phyloP scores from a whole-genome alignment of 495 filamentous ascomycete genomes.

The Xylaria bambusicola region DNA sequence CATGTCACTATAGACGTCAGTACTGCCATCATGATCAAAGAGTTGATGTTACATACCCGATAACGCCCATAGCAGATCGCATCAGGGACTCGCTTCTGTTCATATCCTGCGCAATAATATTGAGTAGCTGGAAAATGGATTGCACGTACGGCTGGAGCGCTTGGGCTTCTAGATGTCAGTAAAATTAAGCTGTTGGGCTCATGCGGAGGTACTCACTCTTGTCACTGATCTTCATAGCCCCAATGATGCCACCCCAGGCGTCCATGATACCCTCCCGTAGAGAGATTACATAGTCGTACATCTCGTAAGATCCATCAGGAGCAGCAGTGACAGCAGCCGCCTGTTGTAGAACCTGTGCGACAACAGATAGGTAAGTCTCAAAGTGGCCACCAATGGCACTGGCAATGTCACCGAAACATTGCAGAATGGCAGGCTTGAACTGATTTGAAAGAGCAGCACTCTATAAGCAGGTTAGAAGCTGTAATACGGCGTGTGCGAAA shows the following conservation, averaged over 20 bases:
- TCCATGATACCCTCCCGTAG: conserved; percentile 98
- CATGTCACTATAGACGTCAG: conserved; percentile 71
- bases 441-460: conserved; percentile 81
- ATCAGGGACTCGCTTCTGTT: conserved; percentile 90
- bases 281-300: conserved; percentile 93
- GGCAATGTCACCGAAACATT: conserved; percentile 97
- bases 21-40: conserved; percentile 13
- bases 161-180: conserved; percentile 53
- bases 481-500: neutral
- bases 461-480: conserved; percentile 43
- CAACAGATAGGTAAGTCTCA: conserved; percentile 86
- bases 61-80: conserved; percentile 91
- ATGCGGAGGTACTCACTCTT: conserved; percentile 60
- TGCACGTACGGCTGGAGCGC: conserved; percentile 75
- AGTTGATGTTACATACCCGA: conserved; percentile 67
- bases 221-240: conserved; percentile 80
- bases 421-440: conserved; percentile 96
- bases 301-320: conserved; percentile 76
- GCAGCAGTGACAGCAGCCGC: conserved; percentile 76
- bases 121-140: conserved; percentile 86
- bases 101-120: conserved; percentile 74
- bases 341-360: conserved; percentile 91
- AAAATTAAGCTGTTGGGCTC: neutral
- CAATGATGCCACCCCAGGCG: conserved; percentile 94
- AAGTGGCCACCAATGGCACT: conserved; percentile 92